phyloP scores from a whole-genome alignment of 1,139 yeast species.

The Entelexis sorbosivorans region DNA sequence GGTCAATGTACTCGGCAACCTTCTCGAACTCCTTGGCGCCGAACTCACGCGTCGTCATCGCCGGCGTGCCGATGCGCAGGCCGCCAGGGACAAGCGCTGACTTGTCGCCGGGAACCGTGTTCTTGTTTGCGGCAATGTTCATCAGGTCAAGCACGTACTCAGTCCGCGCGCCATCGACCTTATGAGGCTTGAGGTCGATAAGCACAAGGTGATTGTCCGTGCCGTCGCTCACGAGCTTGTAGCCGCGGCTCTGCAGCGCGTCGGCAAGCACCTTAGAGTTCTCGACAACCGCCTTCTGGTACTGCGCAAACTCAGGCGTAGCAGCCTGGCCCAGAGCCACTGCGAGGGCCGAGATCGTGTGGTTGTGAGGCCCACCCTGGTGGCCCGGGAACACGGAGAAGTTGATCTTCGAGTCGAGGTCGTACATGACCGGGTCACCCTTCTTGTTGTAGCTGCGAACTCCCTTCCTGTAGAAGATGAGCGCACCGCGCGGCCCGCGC shows the following conservation, averaged over 20 bases:
- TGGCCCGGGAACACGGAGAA: constrained; percentile 99
- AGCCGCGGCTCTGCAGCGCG: constrained; percentile 60
- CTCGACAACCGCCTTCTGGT: constrained; percentile 78
- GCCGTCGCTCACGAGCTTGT: constrained; percentile 81
- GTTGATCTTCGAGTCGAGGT: constrained; percentile 89
- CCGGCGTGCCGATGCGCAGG: constrained; percentile 96
- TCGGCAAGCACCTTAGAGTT: constrained; percentile 78
- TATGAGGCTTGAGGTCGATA: constrained; percentile 67
- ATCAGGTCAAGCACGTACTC: constrained; percentile 90
- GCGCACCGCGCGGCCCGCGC: constrained; percentile 98
- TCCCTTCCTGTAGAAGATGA: constrained; percentile 97
- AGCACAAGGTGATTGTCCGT: constrained; percentile 95
- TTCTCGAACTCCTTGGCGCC: constrained; percentile 74
- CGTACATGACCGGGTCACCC: constrained; percentile 80
- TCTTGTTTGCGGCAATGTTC: constrained; percentile 92
- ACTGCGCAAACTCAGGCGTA: constrained; percentile 81
- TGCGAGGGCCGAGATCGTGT: constrained; percentile 93
- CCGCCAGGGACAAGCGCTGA: constrained; percentile 98
- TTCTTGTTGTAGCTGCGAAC: constrained; percentile 82
- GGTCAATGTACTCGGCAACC: constrained; percentile 75
- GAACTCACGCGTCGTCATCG: constrained; percentile 96
- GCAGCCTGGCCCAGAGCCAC: constrained; percentile 92
- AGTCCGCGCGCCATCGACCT: constrained; percentile 95
- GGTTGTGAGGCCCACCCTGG: constrained; percentile 99
- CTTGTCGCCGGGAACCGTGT: constrained; percentile 96